Base-by-base conservation (phyloP, 1,139 yeast genomes). In the Suhomyces kunorum region DNA sequence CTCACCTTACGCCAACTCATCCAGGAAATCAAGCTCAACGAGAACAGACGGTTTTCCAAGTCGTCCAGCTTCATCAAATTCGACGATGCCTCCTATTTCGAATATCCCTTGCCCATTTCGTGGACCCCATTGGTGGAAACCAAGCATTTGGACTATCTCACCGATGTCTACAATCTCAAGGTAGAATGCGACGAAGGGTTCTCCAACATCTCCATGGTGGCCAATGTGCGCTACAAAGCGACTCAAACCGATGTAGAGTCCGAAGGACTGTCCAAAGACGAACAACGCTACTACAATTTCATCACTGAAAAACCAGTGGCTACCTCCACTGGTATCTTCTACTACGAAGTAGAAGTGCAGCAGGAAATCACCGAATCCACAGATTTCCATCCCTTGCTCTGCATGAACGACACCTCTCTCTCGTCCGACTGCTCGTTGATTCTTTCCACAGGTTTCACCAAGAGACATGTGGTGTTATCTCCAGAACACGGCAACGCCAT, bases 41-140 rank as follows among this genome's bases (percentile, higher is more conserved):
- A 59, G 17, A 47, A 54, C 38, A 54, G 55, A 31, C 55, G 53
- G 34, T 57, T 55, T 39, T 53, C 49, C 23, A 48, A 51, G 17
- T 58, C 62, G 1, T 58, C 65, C 3, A 61, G 71, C 34, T 61
- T 61, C 40, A 40, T 66, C 13, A 51, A 52, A 34, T 50, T 63
- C 15, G 63, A 58, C 13, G 56, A 55, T 18, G 55, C 51, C 6
- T 42, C 48, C 4, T 49, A 48, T 30, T 68, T 66, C 33, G 53
- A 61, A 15, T 66, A 68, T 40, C 59, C 66, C 0, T 56, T 72
- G 16, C 78, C 78, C 0, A 51, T 65, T 31, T 57, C 67, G 6
- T 72, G 78, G 78, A 51, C 61, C 1, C 73, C 76, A 1, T 49
- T 72, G 14, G 56, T 66, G 6, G 59, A 66, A 2, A 55, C 49